Conservation (phyloP, 2,329 filamentous ascomycete genomes). For the Cercospora sp. region DNA sequence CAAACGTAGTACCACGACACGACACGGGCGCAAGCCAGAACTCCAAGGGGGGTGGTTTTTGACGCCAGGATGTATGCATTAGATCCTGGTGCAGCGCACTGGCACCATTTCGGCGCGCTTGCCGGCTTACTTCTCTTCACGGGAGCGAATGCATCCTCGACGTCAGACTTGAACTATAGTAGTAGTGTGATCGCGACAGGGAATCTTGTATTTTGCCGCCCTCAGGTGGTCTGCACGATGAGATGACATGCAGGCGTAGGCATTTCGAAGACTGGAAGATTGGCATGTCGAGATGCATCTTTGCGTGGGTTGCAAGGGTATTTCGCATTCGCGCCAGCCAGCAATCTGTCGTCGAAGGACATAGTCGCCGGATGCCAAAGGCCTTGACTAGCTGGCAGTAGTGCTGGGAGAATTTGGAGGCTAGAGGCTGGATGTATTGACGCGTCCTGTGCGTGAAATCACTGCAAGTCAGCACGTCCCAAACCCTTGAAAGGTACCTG, state of each 20-base stretch:
- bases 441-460: not conserved
- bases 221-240: not conserved
- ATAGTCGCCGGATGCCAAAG: not conserved
- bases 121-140: not conserved
- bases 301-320: not conserved
- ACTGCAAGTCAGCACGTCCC: not conserved
- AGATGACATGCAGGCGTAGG: not conserved
- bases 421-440: not conserved
- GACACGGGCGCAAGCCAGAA: not conserved
- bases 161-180: not conserved
- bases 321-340: not conserved
- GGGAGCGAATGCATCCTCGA: not conserved
- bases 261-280: not conserved
- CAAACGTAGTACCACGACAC: not conserved
- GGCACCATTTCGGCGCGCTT: constrained; percentile 3
- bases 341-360: not conserved
- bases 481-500: not conserved
- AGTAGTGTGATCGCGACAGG: not conserved
- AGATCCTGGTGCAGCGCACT: constrained; percentile 1
- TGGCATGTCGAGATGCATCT: not conserved
- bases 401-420: not conserved
- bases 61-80: not conserved
- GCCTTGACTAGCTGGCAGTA: not conserved
- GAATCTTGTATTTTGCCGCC: constrained; percentile 3
- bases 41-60: not conserved